Conservation (phyloP, 768 basidiomycete species). For the Rubroboletus satanas region DNA sequence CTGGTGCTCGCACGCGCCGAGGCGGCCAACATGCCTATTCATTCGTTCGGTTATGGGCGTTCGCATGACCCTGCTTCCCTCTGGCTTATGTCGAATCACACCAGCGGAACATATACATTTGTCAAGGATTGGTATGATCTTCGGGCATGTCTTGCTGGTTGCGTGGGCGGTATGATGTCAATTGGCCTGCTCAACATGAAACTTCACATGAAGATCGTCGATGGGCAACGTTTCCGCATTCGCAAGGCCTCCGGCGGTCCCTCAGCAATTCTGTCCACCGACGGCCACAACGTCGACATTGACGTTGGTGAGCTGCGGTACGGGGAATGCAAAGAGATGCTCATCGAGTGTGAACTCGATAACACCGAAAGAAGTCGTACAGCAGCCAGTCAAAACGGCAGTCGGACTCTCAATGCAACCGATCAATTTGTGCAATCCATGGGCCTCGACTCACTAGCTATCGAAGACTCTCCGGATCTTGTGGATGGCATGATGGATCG, state of each 20-base stretch:
- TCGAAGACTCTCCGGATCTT: constrained; percentile 69
- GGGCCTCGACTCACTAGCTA: constrained; percentile 71
- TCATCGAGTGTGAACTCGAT: constrained; percentile 88
- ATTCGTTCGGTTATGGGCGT: constrained; percentile 94
- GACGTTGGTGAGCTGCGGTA: constrained; percentile 92
- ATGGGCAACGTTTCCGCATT: constrained; percentile 85
- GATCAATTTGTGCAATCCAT: constrained; percentile 86
- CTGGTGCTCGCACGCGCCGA: constrained; percentile 95
- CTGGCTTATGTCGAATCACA: constrained; percentile 99
- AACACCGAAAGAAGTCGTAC: constrained; percentile 49
- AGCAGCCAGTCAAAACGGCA: constrained; percentile 8
- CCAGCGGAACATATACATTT: constrained; percentile 95
- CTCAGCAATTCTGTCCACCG: constrained; percentile 79
- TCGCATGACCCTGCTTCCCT: constrained; percentile 96
- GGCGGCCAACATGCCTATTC: constrained; percentile 94
- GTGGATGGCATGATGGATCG: constrained; percentile 91
- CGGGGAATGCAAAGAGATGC: constrained; percentile 97
- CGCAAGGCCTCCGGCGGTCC: constrained; percentile 93
- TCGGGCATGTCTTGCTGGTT: constrained; percentile 87
- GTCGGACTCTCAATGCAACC: constrained; percentile 64
- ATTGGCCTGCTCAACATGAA: constrained; percentile 93
- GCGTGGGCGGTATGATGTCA: constrained; percentile 94
- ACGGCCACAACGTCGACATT: constrained; percentile 92
- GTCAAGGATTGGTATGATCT: constrained; percentile 98
- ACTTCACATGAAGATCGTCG: constrained; percentile 90